Base-by-base conservation (phyloP, 345 rosid species). In the Aethionema arabicum region DNA sequence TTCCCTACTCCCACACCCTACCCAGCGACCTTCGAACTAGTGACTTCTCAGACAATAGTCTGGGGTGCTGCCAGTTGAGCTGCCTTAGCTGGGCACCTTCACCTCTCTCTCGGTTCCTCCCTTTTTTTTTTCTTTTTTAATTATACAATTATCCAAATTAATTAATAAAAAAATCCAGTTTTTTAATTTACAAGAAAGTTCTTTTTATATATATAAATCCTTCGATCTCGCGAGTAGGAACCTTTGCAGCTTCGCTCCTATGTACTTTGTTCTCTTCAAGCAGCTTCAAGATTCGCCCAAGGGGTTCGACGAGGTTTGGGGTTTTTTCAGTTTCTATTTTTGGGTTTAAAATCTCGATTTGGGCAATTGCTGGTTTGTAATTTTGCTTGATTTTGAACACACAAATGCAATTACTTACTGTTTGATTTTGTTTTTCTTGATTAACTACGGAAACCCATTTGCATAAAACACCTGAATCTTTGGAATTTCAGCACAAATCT, bases 31-130 rank as follows among this genome's bases (percentile, higher is more conserved):
- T n/a, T n/a, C n/a, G n/a, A n/a, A n/a, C n/a, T n/a, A n/a, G n/a
- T n/a, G n/a, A n/a, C n/a, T n/a, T n/a, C n/a, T n/a, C n/a, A n/a
- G n/a, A n/a, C n/a, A n/a, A n/a, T n/a, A n/a, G n/a, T n/a, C n/a
- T n/a, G n/a, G n/a, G n/a, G n/a, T n/a, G n/a, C n/a, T n/a, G n/a
- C n/a, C n/a, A n/a, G n/a, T n/a, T n/a, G n/a, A n/a, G n/a, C n/a
- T n/a, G n/a, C n/a, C n/a, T n/a, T n/a, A n/a, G n/a, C 63, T 47
- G 54, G 57, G 56, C 39, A 54, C 52, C 44, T 16, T 32, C 35
- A 27, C 42, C 7, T 27, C 14, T 57, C 65, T 57, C 56, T 71
- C 75, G 61, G 69, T 50, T 70, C 49, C 59, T 53, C 72, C 7
- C 11, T 11, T 13, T 13, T n/a, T n/a, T 38, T 13, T 21, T 54